A percentile compares a stretch with the other conserved stretches of the same genome.
These are phyloP conservation scores for Leccinum fallax DNA, from an alignment of 1,284 basidiomycete species.

Conservation along the genomic window DNA sequence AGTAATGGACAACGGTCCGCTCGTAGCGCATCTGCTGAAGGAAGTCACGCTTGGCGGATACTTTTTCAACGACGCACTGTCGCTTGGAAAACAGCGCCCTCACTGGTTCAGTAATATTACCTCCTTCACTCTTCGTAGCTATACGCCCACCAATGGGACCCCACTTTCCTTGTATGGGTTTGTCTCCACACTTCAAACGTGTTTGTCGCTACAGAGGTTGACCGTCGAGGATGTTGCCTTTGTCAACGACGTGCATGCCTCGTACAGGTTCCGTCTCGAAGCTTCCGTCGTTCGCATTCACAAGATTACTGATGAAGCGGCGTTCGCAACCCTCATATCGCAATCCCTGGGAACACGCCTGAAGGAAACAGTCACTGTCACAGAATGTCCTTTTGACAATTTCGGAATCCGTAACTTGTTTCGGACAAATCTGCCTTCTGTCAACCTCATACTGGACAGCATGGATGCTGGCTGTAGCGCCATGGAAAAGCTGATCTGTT, in stretches of 20 bases:
- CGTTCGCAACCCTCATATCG: slow-evolving; percentile 7
- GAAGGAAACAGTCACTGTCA: slow-evolving; percentile 8
- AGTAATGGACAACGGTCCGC: background rate
- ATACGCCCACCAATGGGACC: background rate
- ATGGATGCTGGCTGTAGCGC: slow-evolving; percentile 1
- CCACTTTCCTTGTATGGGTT: slow-evolving; percentile 9
- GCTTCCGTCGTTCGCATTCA: slow-evolving; percentile 3
- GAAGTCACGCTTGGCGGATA: background rate
- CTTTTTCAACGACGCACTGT: slow-evolving; percentile 1
- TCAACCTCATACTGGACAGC: slow-evolving; percentile 8
- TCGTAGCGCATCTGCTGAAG: background rate
- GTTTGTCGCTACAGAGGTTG: slow-evolving; percentile 1
- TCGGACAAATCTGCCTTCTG: slow-evolving; percentile 3
- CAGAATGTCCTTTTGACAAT: slow-evolving; percentile 10
- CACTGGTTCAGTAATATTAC: slow-evolving; percentile 10
- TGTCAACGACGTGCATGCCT: slow-evolving; percentile 16
- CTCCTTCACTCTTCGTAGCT: slow-evolving; percentile 2
- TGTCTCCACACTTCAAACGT: slow-evolving; percentile 4
- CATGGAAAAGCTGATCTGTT: slow-evolving; percentile 8
- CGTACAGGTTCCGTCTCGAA: slow-evolving; percentile 14
- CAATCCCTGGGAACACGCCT: slow-evolving; percentile 7
- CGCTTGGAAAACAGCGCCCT: background rate
- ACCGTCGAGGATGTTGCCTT: slow-evolving; percentile 8
- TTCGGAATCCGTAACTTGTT: slow-evolving; percentile 5
- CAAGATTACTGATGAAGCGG: slow-evolving; percentile 2